Evolutionary conservation across 495 filamentous ascomycete species (phyloP).

Genomic region (Pseudotulostoma volvatum): DNA sequence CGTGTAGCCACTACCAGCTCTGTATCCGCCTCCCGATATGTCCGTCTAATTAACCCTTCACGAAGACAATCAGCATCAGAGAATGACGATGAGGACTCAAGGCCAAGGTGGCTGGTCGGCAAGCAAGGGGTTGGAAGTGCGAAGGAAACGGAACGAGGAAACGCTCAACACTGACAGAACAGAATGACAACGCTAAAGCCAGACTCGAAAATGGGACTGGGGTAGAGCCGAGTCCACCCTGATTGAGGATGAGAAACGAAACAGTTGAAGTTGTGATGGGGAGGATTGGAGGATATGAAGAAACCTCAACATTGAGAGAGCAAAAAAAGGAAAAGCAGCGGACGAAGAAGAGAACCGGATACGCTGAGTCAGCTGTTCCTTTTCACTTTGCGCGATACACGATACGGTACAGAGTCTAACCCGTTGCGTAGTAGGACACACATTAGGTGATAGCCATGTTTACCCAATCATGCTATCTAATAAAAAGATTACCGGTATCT

Average conservation of each 20-base stretch:
- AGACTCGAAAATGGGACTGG: background rate
- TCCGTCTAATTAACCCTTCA: conserved; percentile 9
- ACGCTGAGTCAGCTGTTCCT: conserved; percentile 1
- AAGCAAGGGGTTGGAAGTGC: background rate
- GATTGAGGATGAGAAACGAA: too few species aligned
- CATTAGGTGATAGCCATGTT: too few species aligned
- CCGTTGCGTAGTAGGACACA: too few species aligned
- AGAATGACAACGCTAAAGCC: background rate
- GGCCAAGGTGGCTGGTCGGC: background rate
- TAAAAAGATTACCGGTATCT: too few species aligned
- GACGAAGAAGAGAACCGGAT: background rate
- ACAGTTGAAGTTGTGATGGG: background rate
- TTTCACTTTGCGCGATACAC: too few species aligned
- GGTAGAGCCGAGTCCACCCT: too few species aligned
- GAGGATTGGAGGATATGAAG: background rate
- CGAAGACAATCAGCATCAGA: conserved; percentile 10
- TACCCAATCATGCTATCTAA: too few species aligned
- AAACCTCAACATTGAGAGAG: too few species aligned
- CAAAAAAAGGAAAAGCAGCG: background rate
- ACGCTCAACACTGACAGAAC: background rate
- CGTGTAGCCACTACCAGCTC: conserved; percentile 11
- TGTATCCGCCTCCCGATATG: conserved; percentile 12
- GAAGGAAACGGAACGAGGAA: background rate
- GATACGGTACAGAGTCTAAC: too few species aligned
- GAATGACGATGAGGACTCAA: background rate